These are phyloP conservation scores for Lentinula edodes DNA, from an alignment of 768 basidiomycete species.

Conservation along the genomic window DNA sequence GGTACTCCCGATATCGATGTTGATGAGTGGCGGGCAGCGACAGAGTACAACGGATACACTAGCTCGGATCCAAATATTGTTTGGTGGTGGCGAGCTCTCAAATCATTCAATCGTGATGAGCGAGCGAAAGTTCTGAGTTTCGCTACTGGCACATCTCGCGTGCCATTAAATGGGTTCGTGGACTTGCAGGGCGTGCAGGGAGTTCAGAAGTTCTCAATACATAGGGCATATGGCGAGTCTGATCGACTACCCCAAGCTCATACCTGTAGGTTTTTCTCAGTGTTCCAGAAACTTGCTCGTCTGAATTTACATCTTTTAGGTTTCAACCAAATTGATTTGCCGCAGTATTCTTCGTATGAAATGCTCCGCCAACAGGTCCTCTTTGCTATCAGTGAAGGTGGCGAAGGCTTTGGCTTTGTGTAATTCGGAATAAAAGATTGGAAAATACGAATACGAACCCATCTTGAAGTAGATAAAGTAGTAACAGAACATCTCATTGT, in stretches of 20 bases:
- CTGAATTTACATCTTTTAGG: conserved; percentile 36
- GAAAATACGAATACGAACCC: background rate
- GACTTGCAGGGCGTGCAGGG: conserved; percentile 96
- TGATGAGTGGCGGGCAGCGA: conserved; percentile 93
- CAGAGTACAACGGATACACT: conserved; percentile 85
- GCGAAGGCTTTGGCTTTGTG: conserved; percentile 87
- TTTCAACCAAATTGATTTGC: conserved; percentile 93
- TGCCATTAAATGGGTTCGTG: conserved; percentile 90
- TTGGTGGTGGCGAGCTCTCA: conserved; percentile 99
- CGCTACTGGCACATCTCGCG: conserved; percentile 88
- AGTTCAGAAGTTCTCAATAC: conserved; percentile 92
- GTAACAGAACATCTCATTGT: conserved; percentile 15
- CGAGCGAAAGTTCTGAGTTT: conserved; percentile 96
- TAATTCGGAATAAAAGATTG: background rate
- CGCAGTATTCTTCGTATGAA: conserved; percentile 93
- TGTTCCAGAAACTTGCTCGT: background rate
- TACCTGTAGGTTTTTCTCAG: conserved; percentile 55
- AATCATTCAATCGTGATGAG: conserved; percentile 96
- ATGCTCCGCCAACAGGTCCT: conserved; percentile 88
- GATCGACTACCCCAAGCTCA: conserved; percentile 87
- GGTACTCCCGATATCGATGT: conserved; percentile 99
- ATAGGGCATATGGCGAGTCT: conserved; percentile 84
- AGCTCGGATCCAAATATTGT: conserved; percentile 92
- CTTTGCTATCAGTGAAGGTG: conserved; percentile 92
- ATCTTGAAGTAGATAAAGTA: conserved; percentile 13